phyloP scores from a whole-genome alignment of 1,139 yeast genomes.

The Maudiozyma humilis region DNA sequence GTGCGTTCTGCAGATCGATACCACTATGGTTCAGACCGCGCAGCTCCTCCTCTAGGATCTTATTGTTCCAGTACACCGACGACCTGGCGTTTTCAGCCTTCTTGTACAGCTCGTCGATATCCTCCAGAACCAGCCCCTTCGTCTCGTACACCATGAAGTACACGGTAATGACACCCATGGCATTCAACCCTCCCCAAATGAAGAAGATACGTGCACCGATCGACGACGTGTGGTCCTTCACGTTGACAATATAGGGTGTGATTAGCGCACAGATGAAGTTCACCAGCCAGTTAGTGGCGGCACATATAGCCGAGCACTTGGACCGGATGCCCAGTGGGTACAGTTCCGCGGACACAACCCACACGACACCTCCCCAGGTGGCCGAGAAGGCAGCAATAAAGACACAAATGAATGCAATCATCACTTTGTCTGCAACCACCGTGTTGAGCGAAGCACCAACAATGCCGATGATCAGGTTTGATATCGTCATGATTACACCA shows the following conservation, averaged over 20 bases:
- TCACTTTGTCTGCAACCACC: conserved; percentile 52
- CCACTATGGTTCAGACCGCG: not conserved
- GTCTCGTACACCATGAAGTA: conserved; percentile 68
- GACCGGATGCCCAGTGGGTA: conserved; percentile 75
- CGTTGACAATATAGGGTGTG: conserved; percentile 63
- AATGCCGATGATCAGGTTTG: conserved; percentile 58
- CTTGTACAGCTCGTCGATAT: conserved; percentile 62
- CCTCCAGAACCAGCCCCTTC: conserved; percentile 66
- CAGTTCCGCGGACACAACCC: conserved; percentile 70
- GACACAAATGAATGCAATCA: conserved; percentile 72
- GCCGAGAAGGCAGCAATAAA: conserved; percentile 77
- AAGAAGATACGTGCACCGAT: conserved; percentile 65
- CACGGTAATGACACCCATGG: conserved; percentile 48
- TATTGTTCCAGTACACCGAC: conserved; percentile 27
- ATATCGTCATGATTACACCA: conserved; percentile 55
- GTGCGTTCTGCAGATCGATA: not conserved
- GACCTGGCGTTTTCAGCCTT: conserved; percentile 32
- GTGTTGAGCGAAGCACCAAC: conserved; percentile 51
- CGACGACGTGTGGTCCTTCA: conserved; percentile 55
- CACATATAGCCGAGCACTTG: conserved; percentile 70
- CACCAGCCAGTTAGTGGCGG: conserved; percentile 74
- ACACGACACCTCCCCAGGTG: conserved; percentile 86
- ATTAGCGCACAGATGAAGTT: conserved; percentile 72
- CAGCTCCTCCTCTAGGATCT: conserved; percentile 14
- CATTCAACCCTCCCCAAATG: conserved; percentile 67